phyloP scores from a whole-genome alignment of 805 yeast genomes.

The Millerago galiae region DNA sequence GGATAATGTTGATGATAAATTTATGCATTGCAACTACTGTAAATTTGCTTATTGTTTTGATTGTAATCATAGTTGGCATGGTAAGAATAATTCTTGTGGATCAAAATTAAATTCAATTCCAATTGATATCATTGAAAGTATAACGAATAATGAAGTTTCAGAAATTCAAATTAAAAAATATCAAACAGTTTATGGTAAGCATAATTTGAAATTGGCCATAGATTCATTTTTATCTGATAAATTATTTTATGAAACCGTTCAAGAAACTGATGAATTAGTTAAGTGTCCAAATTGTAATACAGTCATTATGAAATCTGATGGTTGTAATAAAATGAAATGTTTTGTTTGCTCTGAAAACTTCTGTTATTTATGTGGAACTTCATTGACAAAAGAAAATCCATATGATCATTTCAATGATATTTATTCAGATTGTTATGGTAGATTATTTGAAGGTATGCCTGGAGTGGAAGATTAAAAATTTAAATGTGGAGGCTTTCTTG shows the following conservation, averaged over 20 bases:
- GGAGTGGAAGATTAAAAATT: constrained; percentile 20
- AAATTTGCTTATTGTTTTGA: constrained; percentile 47
- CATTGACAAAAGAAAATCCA: constrained; percentile 34
- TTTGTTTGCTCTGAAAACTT: constrained; percentile 40
- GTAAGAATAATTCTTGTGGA: constrained; percentile 41
- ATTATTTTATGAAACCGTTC: constrained; percentile 38
- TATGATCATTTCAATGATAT: constrained; percentile 46
- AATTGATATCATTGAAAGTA: constrained; percentile 21
- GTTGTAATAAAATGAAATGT: constrained; percentile 62
- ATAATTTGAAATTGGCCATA: constrained; percentile 34
- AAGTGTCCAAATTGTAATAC: constrained; percentile 48
- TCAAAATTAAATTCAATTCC: constrained; percentile 25
- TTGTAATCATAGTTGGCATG: constrained; percentile 60
- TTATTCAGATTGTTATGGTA: constrained; percentile 38
- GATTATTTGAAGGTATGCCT: constrained; percentile 48
- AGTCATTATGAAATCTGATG: constrained; percentile 49
- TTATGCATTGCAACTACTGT: constrained; percentile 46
- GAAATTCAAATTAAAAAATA: constrained; percentile 29
- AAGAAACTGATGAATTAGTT: constrained; percentile 35
- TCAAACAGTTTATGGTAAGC: constrained; percentile 39
- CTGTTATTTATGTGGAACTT: constrained; percentile 49
- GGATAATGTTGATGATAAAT: constrained; percentile 37
- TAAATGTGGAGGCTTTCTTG: constrained; percentile 25
- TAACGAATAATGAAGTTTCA: constrained; percentile 22
- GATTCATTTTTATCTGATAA: constrained; percentile 41